These are phyloP conservation scores for Meyerozyma smithsonii DNA, from an alignment of 1,139 yeast species.

Conservation along the genomic window DNA sequence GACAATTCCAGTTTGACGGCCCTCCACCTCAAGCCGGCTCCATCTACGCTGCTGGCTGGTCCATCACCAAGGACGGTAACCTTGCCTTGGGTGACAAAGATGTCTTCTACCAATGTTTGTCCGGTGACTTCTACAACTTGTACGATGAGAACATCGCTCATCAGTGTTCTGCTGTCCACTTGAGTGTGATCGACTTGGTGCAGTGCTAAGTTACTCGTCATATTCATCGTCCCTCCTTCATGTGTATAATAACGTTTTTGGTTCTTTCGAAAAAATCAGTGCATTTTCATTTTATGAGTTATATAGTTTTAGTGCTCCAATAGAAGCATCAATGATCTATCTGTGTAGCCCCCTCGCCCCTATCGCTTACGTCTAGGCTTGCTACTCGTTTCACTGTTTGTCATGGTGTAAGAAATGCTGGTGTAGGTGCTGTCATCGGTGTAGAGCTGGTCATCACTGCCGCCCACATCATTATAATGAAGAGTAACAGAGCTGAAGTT, in stretches of 20 bases:
- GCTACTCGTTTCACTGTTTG: slow-evolving; percentile 19
- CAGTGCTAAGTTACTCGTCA: slow-evolving; percentile 50
- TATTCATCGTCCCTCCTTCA: neutral
- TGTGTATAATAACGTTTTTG: slow-evolving; percentile 1
- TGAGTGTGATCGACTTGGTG: slow-evolving; percentile 60
- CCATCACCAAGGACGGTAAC: slow-evolving; percentile 57
- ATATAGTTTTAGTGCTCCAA: slow-evolving; percentile 1
- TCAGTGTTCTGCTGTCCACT: slow-evolving; percentile 63
- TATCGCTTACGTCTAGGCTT: neutral
- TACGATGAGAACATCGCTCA: slow-evolving; percentile 64
- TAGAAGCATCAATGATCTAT: slow-evolving; percentile 1
- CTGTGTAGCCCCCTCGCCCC: neutral
- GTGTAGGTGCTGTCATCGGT: slow-evolving; percentile 52
- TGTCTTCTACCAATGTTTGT: slow-evolving; percentile 72
- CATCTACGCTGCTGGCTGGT: slow-evolving; percentile 84
- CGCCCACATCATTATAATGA: slow-evolving; percentile 59
- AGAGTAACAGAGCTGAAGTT: slow-evolving; percentile 86
- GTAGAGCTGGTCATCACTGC: slow-evolving; percentile 30
- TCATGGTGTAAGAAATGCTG: slow-evolving; percentile 62
- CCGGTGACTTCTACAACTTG: slow-evolving; percentile 79
- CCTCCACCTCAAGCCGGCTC: slow-evolving; percentile 92
- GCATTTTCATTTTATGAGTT: slow-evolving; percentile 2
- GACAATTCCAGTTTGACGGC: slow-evolving; percentile 86
- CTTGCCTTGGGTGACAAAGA: slow-evolving; percentile 65
- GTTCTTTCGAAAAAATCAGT: slow-evolving; percentile 1